phyloP scores from a whole-genome alignment of 1,139 yeast species.

The Geotrichum macrosporum region DNA sequence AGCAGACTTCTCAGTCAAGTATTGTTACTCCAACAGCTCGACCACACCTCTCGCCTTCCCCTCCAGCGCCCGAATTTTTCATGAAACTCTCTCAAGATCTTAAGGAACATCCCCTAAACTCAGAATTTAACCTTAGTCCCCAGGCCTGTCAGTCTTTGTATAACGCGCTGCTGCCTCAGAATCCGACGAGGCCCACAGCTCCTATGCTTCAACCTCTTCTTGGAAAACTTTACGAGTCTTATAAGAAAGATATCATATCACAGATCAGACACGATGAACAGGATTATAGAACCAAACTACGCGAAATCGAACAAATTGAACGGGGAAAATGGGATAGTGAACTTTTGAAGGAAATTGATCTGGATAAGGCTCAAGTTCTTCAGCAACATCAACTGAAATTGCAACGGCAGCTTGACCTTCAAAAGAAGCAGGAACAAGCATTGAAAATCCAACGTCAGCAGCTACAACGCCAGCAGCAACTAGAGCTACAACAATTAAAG shows the following conservation, averaged over 20 bases:
- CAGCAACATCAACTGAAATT: constrained; percentile 27
- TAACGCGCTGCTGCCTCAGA: constrained; percentile 29
- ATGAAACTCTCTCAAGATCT: constrained; percentile 29
- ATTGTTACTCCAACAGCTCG: not conserved
- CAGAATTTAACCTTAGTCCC: constrained; percentile 30
- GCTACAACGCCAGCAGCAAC: not conserved
- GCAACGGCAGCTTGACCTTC: constrained; percentile 29
- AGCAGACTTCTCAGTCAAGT: constrained; percentile 1
- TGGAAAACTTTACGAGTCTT: constrained; percentile 33
- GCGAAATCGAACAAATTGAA: constrained; percentile 38
- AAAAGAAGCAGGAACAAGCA: constrained; percentile 29
- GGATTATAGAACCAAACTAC: constrained; percentile 31
- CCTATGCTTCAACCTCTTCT: constrained; percentile 31
- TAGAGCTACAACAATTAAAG: not conserved
- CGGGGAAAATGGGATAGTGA: constrained; percentile 38
- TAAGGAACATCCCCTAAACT: constrained; percentile 32
- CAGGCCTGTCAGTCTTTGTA: constrained; percentile 32
- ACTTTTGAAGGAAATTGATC: constrained; percentile 28
- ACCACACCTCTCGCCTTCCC: constrained; percentile 7
- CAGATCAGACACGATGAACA: constrained; percentile 38
- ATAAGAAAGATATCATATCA: constrained; percentile 29
- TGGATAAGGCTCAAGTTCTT: constrained; percentile 22
- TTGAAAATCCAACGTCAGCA: constrained; percentile 22
- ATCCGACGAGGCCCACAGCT: constrained; percentile 29
- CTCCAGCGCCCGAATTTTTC: constrained; percentile 23